Percentiles rank a stretch among this genome's conserved stretches.
Evolutionary conservation across 176 grass and related monocot species (phyloP).

Genomic region (Oryza meridionalis): DNA sequence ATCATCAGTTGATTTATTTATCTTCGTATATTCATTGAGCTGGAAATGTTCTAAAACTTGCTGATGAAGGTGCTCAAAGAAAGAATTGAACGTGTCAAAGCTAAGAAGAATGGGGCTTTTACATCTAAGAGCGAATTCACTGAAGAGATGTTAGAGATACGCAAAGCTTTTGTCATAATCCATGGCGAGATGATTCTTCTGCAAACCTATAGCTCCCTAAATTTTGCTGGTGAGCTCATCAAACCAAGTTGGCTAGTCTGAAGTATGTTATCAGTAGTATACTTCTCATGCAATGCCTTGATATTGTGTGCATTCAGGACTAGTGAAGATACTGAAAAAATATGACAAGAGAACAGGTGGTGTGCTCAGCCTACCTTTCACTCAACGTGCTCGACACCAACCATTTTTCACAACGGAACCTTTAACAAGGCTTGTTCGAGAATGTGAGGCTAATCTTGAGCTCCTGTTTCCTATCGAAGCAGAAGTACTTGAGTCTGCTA

Average conservation of each 20-base stretch:
- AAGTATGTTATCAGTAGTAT: background rate
- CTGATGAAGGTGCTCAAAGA: constrained; percentile 75
- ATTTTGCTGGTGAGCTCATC: constrained; percentile 76
- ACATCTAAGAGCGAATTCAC: constrained; percentile 67
- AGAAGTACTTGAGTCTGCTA: constrained; percentile 74
- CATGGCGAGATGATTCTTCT: constrained; percentile 98
- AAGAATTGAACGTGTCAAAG: constrained; percentile 82
- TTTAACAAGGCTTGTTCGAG: constrained; percentile 79
- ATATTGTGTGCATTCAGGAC: constrained; percentile 54
- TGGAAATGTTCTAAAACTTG: background rate
- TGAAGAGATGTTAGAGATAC: constrained; percentile 94
- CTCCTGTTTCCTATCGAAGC: constrained; percentile 88
- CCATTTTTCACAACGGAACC: constrained; percentile 97
- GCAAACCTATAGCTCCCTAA: constrained; percentile 92
- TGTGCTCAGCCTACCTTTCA: constrained; percentile 85
- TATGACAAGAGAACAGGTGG: constrained; percentile 95
- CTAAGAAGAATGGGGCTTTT: constrained; percentile 62
- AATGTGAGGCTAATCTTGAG: constrained; percentile 89
- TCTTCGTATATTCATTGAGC: background rate
- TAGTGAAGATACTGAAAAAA: constrained; percentile 95
- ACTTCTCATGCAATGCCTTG: background rate
- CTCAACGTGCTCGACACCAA: constrained; percentile 80
- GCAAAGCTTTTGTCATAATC: constrained; percentile 91
- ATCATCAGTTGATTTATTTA: constrained; percentile 11
- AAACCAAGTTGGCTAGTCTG: constrained; percentile 12